Conservation (phyloP, 768 basidiomycete genomes). For the Auriscalpium orientale region DNA sequence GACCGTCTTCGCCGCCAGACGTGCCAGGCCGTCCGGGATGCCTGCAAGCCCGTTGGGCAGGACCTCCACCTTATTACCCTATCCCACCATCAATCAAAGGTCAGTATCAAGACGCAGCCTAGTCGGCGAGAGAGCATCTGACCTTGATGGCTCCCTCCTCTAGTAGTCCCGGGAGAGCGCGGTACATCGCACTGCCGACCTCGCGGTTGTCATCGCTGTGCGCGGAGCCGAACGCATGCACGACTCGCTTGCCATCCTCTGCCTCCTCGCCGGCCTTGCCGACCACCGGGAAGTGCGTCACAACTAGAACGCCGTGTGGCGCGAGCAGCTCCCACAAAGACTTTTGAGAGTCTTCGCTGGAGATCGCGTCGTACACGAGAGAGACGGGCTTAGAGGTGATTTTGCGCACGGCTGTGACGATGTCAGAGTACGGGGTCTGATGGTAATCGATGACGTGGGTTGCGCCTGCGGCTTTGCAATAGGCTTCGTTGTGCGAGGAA, state of each 20-base stretch:
- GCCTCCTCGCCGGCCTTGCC: neutral
- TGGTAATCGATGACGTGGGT: conserved; percentile 16
- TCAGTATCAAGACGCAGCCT: no score
- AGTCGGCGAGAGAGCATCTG: no score
- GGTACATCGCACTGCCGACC: conserved; percentile 6
- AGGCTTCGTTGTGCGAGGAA: conserved; percentile 5
- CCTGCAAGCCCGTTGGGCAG: no score
- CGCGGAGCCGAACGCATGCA: neutral
- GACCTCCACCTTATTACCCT: no score
- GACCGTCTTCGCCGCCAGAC: no score
- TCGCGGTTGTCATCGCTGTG: neutral
- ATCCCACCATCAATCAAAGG: no score
- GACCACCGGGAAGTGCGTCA: neutral
- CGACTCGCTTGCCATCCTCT: neutral
- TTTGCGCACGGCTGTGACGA: conserved; percentile 6
- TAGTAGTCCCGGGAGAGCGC: neutral
- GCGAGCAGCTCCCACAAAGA: conserved; percentile 10
- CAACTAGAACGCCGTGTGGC: conserved; percentile 9
- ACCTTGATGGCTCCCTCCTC: conserved; percentile 9
- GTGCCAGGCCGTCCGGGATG: no score
- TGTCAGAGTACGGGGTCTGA: neutral
- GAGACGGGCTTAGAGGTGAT: conserved; percentile 9
- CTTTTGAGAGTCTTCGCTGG: conserved; percentile 7
- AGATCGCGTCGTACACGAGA: conserved; percentile 13
- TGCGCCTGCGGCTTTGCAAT: conserved; percentile 8